Percentiles rank a stretch among this genome's conserved stretches.
Conservation (phyloP, 352 stramenopile genomes). For the Aphanomyces astaci region DNA sequence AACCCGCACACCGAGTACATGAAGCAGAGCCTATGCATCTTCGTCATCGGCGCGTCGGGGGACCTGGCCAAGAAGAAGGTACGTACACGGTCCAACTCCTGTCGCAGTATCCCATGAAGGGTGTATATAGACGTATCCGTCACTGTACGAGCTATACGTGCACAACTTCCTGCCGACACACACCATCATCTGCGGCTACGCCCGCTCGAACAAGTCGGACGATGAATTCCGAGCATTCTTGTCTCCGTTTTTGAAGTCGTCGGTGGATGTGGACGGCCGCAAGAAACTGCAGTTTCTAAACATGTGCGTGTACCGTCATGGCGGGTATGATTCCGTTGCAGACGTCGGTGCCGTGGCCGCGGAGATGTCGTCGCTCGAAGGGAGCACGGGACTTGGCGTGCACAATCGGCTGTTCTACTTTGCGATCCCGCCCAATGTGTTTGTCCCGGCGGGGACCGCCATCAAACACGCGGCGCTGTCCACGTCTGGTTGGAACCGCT, state of each 20-base stretch:
- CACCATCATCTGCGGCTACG: slow-evolving; percentile 34
- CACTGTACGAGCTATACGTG: slow-evolving; percentile 36
- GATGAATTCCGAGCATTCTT: slow-evolving; percentile 34
- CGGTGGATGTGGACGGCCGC: slow-evolving; percentile 5
- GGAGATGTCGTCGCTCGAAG: slow-evolving; percentile 11
- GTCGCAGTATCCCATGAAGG: neutral
- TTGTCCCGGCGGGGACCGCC: slow-evolving; percentile 48
- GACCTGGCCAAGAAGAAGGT: slow-evolving; percentile 34
- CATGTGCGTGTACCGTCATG: slow-evolving; percentile 29
- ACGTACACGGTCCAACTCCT: neutral
- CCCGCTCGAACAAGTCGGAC: slow-evolving; percentile 31
- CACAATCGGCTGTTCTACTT: slow-evolving; percentile 72
- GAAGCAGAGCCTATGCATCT: slow-evolving; percentile 21
- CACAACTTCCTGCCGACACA: slow-evolving; percentile 30
- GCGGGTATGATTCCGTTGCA: slow-evolving; percentile 28
- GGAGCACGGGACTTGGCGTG: slow-evolving; percentile 34
- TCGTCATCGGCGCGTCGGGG: slow-evolving; percentile 31
- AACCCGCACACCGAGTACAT: slow-evolving; percentile 7
- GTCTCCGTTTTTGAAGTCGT: slow-evolving; percentile 18
- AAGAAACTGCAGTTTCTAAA: slow-evolving; percentile 28
- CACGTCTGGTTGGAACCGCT: slow-evolving; percentile 56
- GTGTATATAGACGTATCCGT: slow-evolving; percentile 38
- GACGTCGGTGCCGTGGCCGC: slow-evolving; percentile 20
- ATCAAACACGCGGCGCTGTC: slow-evolving; percentile 59
- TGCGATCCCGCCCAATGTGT: slow-evolving; percentile 81